A percentile compares a stretch with the other conserved stretches of the same genome.
phyloP scores from a whole-genome alignment of 140 eudicot species.

The Anethum foeniculum region DNA sequence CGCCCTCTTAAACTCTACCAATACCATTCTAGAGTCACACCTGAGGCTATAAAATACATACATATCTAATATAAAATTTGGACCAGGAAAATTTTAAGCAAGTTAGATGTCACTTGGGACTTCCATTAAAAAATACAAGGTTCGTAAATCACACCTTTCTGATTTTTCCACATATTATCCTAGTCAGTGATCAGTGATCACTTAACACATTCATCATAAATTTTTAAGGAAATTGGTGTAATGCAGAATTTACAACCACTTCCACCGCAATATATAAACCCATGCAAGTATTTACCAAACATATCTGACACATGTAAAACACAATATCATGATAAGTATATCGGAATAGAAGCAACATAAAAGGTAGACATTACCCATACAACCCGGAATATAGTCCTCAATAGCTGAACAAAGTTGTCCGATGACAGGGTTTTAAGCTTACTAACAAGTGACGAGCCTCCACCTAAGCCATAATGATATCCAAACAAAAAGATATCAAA shows the following conservation, averaged over 20 bases:
- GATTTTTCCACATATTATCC: neutral
- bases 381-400: slow-evolving; percentile 67
- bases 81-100: neutral
- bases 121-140: neutral
- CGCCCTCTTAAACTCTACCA: neutral
- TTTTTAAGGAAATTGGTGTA: neutral
- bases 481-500: neutral
- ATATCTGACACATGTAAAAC: neutral
- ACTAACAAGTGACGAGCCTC: slow-evolving; percentile 90
- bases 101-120: neutral
- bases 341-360: neutral
- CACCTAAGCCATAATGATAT: slow-evolving; percentile 52
- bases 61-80: neutral
- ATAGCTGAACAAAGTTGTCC: slow-evolving; percentile 83
- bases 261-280: neutral
- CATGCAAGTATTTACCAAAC: neutral
- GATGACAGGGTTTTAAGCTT: slow-evolving; percentile 84
- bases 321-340: neutral
- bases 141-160: neutral
- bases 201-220: neutral
- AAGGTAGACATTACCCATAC: slow-evolving; percentile 85
- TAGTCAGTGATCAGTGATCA: neutral
- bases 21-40: neutral
- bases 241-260: neutral
- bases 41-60: neutral